Base-by-base conservation (phyloP, 495 filamentous ascomycete species). In the Chaetomium fimeti region DNA sequence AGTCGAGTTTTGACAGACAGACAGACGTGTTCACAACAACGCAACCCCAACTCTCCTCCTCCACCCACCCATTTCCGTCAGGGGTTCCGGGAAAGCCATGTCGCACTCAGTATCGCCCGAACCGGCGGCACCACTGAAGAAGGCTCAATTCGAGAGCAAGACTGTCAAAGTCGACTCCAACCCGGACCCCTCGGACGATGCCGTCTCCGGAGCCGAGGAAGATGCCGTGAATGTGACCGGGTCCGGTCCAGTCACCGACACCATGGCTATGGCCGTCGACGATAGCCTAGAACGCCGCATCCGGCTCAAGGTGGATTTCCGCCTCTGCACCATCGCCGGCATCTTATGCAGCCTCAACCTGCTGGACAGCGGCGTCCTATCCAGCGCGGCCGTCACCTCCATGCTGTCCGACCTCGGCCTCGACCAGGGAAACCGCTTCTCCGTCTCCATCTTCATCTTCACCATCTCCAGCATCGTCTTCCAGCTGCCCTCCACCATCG, bases 361-460 rank as follows among this genome's bases (percentile, higher is more conserved):
- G 43, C 78, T 92, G 11, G 89, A 91, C 75, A 86, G 82, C 48
- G 88, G 87, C n/a, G 87, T 93, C 60, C 84, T 92, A n/a, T 89
- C 87, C 6, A 87, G 84, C 15, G 89, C 89, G 0, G 88, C 88
- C 9, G 88, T 91, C 42, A 91, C 89, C 1, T 87, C 82, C n/a
- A 88, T 91, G 86, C 77, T 87, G 29, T 57, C 72, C 4, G 88
- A 92, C 71, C 78, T 91, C 38, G 81, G 82, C 12, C 78, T 92
- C 36, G 69, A 71, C 63, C 80, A 84, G 38, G 87, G 87, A 13
- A 85, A 85, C 22, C 81, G 85, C 22, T 90, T 88, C 73, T 88
- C 85, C 11, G 83, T 91, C 18, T 81, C 87, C 28, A 92, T 93
- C 58, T 88, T 93, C 74, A 89, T 91, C 71, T 91, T 91, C 77